Percentiles rank a stretch among this genome's conserved stretches.
These are phyloP conservation scores for Fragilariopsis cylindrus DNA, from an alignment of 108 stramenopile species.

Conservation along the genomic window DNA sequence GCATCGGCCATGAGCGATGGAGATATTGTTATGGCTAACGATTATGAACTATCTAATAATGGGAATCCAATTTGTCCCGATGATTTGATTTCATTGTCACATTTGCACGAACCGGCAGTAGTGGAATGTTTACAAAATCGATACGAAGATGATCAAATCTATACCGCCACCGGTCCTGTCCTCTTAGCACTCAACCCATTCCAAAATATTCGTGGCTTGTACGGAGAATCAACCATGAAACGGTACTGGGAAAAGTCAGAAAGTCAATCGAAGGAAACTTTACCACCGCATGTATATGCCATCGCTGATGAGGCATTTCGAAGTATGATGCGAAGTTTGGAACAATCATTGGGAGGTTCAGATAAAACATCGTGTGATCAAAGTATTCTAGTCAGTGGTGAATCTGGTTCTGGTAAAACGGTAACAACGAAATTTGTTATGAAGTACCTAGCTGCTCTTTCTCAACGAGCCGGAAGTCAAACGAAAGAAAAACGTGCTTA, in stretches of 20 bases:
- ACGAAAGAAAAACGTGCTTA: slow-evolving; percentile 44
- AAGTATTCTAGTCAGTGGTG: slow-evolving; percentile 85
- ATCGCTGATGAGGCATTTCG: slow-evolving; percentile 90
- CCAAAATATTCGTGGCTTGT: slow-evolving; percentile 60
- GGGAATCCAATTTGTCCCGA: slow-evolving; percentile 44
- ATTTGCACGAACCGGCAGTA: slow-evolving; percentile 85
- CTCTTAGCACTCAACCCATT: slow-evolving; percentile 96
- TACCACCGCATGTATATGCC: slow-evolving; percentile 95
- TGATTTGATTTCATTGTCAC: slow-evolving; percentile 73
- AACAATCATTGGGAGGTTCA: slow-evolving; percentile 29
- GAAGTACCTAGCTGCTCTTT: slow-evolving; percentile 87
- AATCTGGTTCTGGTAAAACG: slow-evolving; percentile 97
- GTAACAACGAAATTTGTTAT: slow-evolving; percentile 98
- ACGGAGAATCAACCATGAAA: slow-evolving; percentile 69
- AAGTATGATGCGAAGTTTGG: slow-evolving; percentile 79
- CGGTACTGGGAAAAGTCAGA: slow-evolving; percentile 65
- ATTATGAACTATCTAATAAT: slow-evolving; percentile 25
- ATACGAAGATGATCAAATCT: slow-evolving; percentile 79
- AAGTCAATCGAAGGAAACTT: slow-evolving; percentile 21
- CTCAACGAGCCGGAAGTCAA: slow-evolving; percentile 54
- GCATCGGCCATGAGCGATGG: slow-evolving; percentile 34
- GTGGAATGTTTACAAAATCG: slow-evolving; percentile 83
- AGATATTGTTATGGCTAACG: slow-evolving; percentile 48
- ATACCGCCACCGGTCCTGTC: slow-evolving; percentile 93
- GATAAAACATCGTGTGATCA: slow-evolving; percentile 35